Base-by-base conservation (phyloP, 495 filamentous ascomycete genomes). In the Pseudevernia furfuracea region DNA sequence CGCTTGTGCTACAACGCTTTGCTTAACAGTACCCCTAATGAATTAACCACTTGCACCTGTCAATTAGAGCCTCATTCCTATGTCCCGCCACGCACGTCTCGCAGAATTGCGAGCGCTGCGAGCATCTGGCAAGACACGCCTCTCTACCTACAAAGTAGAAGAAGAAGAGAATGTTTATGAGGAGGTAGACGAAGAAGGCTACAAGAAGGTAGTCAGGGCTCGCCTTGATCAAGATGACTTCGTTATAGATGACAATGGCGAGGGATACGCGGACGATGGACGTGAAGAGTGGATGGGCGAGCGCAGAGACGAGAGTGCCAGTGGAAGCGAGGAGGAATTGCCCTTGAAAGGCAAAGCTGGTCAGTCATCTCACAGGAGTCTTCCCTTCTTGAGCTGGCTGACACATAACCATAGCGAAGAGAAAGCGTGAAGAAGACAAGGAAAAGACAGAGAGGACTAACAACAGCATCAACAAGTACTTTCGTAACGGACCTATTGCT, bases 221-320 rank as follows among this genome's bases (percentile, higher is more conserved):
- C 88, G 95, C 28, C 80, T 98, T 53, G 90, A 96, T 72, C 82
- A 92, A 71, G 94, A 98, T 73, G 94, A 98, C 77, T 98, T 98
- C 65, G 93, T 98, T 62, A 90, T 98, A 60, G 90, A 95, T 75
- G 89, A 94, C 75, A 92, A 95, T 76, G 92, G 91, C 59, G 89
- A 89, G 66, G 90, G 91, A 34, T 98, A 98, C 72, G 93, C 89
- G 59, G 94, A 98, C 71, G 95, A 98, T 72, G 94, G 94, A 62
- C 89, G 94, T 58, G 94, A 98, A 73, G 94, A 96, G 55, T 98
- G 94, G 95, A 91, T 95, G 66, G 79, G 81, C 63, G 84, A 89
- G 67, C 82, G 77, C 25, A 75, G 71, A 48, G 87, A 90, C 69
- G 80, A 85, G 66, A 85, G 86, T 67, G 79, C 77, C 39, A 81